Conservation (phyloP, 2,329 filamentous ascomycete species). For the Penicillium capsulatum region DNA sequence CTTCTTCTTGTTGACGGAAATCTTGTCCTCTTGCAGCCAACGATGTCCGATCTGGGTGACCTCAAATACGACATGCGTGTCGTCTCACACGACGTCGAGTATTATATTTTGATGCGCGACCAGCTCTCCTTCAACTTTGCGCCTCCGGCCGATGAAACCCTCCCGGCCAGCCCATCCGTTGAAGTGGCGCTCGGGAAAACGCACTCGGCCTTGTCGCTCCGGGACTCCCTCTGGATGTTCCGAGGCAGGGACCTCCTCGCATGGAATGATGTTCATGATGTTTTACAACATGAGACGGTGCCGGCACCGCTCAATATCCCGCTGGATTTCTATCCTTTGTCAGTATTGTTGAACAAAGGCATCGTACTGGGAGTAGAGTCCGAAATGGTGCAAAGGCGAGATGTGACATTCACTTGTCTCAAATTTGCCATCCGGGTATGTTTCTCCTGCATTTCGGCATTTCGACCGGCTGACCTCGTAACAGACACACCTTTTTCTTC, state of each 20-base stretch:
- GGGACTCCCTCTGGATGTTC: slow-evolving; percentile 91
- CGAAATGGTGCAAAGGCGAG: slow-evolving; percentile 86
- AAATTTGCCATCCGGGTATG: slow-evolving; percentile 78
- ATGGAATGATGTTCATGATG: slow-evolving; percentile 84
- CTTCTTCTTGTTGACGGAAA: slow-evolving; percentile 97
- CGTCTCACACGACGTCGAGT: slow-evolving; percentile 92
- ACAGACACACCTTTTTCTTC: slow-evolving; percentile 90
- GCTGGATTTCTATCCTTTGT: slow-evolving; percentile 94
- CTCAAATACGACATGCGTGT: slow-evolving; percentile 98
- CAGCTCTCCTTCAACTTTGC: slow-evolving; percentile 55
- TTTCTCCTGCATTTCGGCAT: slow-evolving; percentile 1
- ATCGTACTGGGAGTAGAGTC: slow-evolving; percentile 87
- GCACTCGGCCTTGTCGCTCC: slow-evolving; percentile 55
- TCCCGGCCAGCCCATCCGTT: slow-evolving; percentile 48
- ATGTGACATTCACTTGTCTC: slow-evolving; percentile 85
- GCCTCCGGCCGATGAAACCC: slow-evolving; percentile 44
- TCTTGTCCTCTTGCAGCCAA: slow-evolving; percentile 84
- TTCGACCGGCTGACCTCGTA: slow-evolving; percentile 9
- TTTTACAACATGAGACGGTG: slow-evolving; percentile 71
- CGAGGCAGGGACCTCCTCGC: slow-evolving; percentile 80
- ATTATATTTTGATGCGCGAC: slow-evolving; percentile 88
- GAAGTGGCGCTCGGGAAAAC: slow-evolving; percentile 44
- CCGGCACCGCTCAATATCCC: slow-evolving; percentile 71
- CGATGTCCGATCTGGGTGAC: slow-evolving; percentile 72
- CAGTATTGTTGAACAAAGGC: slow-evolving; percentile 80